Evolutionary conservation across 371 early-diverging fungal genomes (phyloP).

Genomic region (Saksenaea oblongispora): DNA sequence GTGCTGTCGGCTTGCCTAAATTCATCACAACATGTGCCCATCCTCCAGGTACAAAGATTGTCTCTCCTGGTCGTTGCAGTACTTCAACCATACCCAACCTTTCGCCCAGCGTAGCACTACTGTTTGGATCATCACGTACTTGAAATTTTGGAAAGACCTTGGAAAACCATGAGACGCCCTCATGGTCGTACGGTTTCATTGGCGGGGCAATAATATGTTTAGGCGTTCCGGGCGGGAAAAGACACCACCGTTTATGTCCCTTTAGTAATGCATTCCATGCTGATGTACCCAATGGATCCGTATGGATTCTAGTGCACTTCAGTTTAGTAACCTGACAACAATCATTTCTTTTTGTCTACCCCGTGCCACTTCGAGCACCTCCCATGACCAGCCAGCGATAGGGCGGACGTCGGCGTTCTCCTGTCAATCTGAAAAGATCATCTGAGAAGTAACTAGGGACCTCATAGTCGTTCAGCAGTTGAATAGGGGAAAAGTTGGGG

Average conservation of each 20-base stretch:
- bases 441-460: constrained; percentile 77
- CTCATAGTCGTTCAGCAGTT: constrained; percentile 65
- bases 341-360: constrained; percentile 28
- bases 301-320: constrained; percentile 49
- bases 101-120: constrained; percentile 48
- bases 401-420: constrained; percentile 63
- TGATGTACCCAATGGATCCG: constrained; percentile 67
- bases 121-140: constrained; percentile 23
- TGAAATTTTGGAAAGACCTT: constrained; percentile 66
- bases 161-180: constrained; percentile 81
- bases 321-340: background rate
- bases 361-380: constrained; percentile 66
- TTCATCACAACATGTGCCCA: constrained; percentile 89
- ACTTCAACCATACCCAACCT: constrained; percentile 74
- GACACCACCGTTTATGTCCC: constrained; percentile 74
- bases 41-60: constrained; percentile 85
- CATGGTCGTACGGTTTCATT: constrained; percentile 68
- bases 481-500: constrained; percentile 12
- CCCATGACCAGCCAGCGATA: constrained; percentile 72
- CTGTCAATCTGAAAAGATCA: constrained; percentile 73
- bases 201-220: constrained; percentile 58
- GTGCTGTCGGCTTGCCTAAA: constrained; percentile 44
- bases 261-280: constrained; percentile 69
- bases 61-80: constrained; percentile 78
- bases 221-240: constrained; percentile 70